phyloP scores from a whole-genome alignment of 805 yeast species.

The Sugiyamaella smithiae region DNA sequence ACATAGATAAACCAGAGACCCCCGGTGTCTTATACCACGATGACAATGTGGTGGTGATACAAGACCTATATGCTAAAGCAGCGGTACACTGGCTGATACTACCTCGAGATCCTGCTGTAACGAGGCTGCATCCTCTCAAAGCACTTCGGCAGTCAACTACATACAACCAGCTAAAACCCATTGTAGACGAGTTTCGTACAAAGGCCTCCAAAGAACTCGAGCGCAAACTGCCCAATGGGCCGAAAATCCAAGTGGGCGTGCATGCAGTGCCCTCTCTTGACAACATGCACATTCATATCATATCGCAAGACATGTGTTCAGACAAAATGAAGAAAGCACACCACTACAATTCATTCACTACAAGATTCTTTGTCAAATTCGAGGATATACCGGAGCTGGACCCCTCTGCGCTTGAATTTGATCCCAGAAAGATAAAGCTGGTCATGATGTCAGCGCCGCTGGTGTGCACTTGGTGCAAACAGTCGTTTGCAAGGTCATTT shows the following conservation, averaged over 20 bases:
- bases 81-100: slow-evolving; percentile 57
- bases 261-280: slow-evolving; percentile 69
- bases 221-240: slow-evolving; percentile 24
- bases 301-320: slow-evolving; percentile 62
- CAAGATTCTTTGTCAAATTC: slow-evolving; percentile 60
- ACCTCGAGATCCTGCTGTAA: slow-evolving; percentile 46
- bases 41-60: slow-evolving; percentile 51
- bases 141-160: slow-evolving; percentile 43
- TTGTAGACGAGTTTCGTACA: slow-evolving; percentile 40
- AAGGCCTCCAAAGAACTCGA: slow-evolving; percentile 32
- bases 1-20: slow-evolving; percentile 47
- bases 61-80: slow-evolving; percentile 65
- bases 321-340: slow-evolving; percentile 52
- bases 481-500: slow-evolving; percentile 44
- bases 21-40: slow-evolving; percentile 47
- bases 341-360: slow-evolving; percentile 71
- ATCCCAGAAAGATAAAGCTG: slow-evolving; percentile 42
- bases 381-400: slow-evolving; percentile 43
- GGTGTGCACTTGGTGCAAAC: slow-evolving; percentile 42
- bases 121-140: slow-evolving; percentile 50
- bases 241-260: slow-evolving; percentile 49
- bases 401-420: slow-evolving; percentile 23
- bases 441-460: slow-evolving; percentile 37
- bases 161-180: slow-evolving; percentile 32
- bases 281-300: slow-evolving; percentile 71